Evolutionary conservation across 2,329 filamentous ascomycete genomes (phyloP), one percentile per base, ranked within the genome.

Genomic region (Xylariales sp.): DNA sequence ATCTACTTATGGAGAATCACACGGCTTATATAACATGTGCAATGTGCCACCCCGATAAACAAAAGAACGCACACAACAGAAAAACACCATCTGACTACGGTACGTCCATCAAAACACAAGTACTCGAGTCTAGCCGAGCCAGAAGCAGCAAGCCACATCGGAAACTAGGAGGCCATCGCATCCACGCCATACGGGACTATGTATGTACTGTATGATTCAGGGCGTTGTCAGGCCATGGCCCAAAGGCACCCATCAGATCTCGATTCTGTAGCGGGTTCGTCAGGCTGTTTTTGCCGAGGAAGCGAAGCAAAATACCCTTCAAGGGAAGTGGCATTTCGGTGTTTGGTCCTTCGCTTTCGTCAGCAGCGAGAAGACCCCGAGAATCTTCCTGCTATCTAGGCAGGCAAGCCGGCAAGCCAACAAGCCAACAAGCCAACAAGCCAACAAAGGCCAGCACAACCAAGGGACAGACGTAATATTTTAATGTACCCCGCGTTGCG

Each of bases 101-200:
- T 43, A 34, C 16, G 36, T 5, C 39, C 14, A 41, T 4, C 5
- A 12, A 41, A 36, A 45, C 30, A 6, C 18, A 23, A 28, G 32
- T 8, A 52, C 18, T 30, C 23, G n/a, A 14, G 45, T n/a, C 50
- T 23, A 18, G 53, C 64, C 49, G 34, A 45, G 45, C 34, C n/a
- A 45, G 54, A 14, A 32, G 7, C 59, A 58, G 46, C 64, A 64
- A 63, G 64, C 60, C 64, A 64, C 54, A 55, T 55, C 34, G 34
- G 49, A 55, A 59, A 43, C 45, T 23, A 45, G 43, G 45, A 50
- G 48, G 30, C 52, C 30, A 62, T 45, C 16, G 28, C 45, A 57
- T 53, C 23, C 28, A 56, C 48, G 50, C 46, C 52, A 55, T 39
- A 50, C 30, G 49, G 36, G 14, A 41, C 12, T n/a, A 23, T 23